Percentiles rank a stretch among this genome's conserved stretches.
phyloP scores from a whole-genome alignment of 176 grass and related monocot genomes.

The Oryza glumipatula region DNA sequence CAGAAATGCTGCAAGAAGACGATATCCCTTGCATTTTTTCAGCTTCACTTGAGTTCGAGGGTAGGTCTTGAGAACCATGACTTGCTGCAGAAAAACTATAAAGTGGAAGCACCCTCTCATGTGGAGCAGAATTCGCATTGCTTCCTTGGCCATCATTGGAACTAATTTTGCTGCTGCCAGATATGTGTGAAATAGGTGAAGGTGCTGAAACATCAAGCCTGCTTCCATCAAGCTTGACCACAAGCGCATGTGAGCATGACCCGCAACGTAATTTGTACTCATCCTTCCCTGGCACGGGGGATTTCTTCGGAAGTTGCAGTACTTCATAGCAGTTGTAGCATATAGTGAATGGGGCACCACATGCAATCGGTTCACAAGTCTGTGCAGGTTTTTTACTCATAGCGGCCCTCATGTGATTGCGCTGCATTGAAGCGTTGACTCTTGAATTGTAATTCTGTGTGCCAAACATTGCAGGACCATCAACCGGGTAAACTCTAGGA shows the following conservation, averaged over 20 bases:
- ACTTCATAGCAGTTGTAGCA: slow-evolving; percentile 96
- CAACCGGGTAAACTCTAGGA: slow-evolving; percentile 41
- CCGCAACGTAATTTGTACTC: slow-evolving; percentile 79
- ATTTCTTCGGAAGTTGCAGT: slow-evolving; percentile 72
- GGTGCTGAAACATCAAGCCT: slow-evolving; percentile 71
- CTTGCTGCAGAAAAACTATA: slow-evolving; percentile 74
- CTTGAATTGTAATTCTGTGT: slow-evolving; percentile 51
- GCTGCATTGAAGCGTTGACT: slow-evolving; percentile 45
- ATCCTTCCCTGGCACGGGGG: slow-evolving; percentile 50
- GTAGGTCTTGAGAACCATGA: slow-evolving; percentile 60
- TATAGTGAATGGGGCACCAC: slow-evolving; percentile 84
- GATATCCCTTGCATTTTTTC: slow-evolving; percentile 63
- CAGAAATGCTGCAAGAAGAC: slow-evolving; percentile 64
- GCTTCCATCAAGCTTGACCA: slow-evolving; percentile 73
- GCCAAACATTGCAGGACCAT: slow-evolving; percentile 43
- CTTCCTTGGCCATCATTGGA: slow-evolving; percentile 46
- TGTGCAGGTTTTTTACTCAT: slow-evolving; percentile 56
- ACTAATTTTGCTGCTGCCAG: slow-evolving; percentile 45
- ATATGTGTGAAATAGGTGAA: slow-evolving; percentile 48
- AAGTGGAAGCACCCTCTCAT: slow-evolving; percentile 63
- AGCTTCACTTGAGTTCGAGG: slow-evolving; percentile 53
- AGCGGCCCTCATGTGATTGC: slow-evolving; percentile 48
- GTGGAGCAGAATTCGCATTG: slow-evolving; percentile 25
- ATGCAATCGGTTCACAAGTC: slow-evolving; percentile 71
- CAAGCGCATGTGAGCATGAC: slow-evolving; percentile 72